Conservation (phyloP, 2,329 filamentous ascomycete genomes). For the Stagonosporopsis cucurbitacearum region DNA sequence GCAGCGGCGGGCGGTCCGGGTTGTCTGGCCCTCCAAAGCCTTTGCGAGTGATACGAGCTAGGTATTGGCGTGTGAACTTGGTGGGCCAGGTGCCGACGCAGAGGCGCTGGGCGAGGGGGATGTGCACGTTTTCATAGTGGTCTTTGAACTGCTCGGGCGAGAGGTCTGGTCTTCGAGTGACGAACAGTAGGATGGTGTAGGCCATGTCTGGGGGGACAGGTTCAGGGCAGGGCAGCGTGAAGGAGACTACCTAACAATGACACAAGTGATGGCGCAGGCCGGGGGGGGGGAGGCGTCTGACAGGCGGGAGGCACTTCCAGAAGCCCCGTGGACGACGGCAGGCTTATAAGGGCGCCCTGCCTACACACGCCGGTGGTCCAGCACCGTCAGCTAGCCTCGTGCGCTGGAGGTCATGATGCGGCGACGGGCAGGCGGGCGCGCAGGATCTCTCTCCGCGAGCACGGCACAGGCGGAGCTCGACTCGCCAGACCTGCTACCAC, state of each 20-base stretch:
- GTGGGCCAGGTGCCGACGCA: constrained; percentile 27
- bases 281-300: no score
- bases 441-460: constrained; percentile 11
- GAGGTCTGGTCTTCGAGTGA: constrained; percentile 32
- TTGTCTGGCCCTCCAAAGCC: constrained; percentile 38
- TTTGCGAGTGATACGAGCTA: constrained; percentile 33
- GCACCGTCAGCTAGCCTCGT: constrained; percentile 5
- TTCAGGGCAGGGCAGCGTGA: no score
- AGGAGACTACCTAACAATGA: no score
- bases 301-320: constrained; percentile 19
- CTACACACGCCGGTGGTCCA: constrained; percentile 1
- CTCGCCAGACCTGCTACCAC: constrained; percentile 12
- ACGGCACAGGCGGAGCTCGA: constrained; percentile 1
- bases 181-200: constrained; percentile 35
- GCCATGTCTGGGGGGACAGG: constrained; percentile 23
- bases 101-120: constrained; percentile 33
- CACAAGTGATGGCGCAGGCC: no score
- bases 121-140: constrained; percentile 37
- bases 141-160: constrained; percentile 36
- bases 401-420: constrained; percentile 3
- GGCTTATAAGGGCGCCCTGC: constrained; percentile 20
- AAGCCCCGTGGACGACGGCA: constrained; percentile 17
- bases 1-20: constrained; percentile 29
- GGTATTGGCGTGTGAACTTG: constrained; percentile 33
- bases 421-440: background rate